Conservation (phyloP, 2,329 filamentous ascomycete genomes). For the Ascochyta rabiei region DNA sequence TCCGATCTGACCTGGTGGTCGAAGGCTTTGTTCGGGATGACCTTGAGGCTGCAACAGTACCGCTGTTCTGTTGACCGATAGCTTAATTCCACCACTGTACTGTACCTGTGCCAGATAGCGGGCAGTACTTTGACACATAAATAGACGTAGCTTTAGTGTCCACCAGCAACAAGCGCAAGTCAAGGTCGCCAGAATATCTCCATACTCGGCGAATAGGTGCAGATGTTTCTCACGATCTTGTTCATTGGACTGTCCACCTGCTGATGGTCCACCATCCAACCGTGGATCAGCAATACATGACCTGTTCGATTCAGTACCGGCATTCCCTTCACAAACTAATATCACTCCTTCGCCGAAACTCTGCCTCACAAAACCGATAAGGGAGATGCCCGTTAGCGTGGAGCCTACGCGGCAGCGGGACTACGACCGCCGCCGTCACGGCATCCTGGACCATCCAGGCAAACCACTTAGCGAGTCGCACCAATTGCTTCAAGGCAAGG, state of each 20-base stretch:
- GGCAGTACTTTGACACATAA: neutral
- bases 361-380: constrained; percentile 4
- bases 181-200: neutral
- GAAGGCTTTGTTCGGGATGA: neutral
- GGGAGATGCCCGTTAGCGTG: neutral
- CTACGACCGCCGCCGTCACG: neutral
- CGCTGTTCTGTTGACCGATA: neutral
- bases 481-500: neutral
- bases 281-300: neutral
- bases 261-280: neutral
- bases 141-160: neutral
- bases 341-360: neutral
- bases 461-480: neutral
- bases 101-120: neutral
- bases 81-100: neutral
- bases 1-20: neutral
- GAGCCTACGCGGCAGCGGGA: constrained; percentile 1
- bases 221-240: neutral
- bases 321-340: neutral
- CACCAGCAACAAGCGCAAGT: neutral
- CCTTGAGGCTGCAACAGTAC: neutral
- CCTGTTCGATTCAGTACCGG: neutral
- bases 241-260: neutral
- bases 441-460: neutral
- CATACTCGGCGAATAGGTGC: neutral